Conservation (phyloP, 2,329 filamentous ascomycete genomes). For the Chrysosporium keratinophilum region DNA sequence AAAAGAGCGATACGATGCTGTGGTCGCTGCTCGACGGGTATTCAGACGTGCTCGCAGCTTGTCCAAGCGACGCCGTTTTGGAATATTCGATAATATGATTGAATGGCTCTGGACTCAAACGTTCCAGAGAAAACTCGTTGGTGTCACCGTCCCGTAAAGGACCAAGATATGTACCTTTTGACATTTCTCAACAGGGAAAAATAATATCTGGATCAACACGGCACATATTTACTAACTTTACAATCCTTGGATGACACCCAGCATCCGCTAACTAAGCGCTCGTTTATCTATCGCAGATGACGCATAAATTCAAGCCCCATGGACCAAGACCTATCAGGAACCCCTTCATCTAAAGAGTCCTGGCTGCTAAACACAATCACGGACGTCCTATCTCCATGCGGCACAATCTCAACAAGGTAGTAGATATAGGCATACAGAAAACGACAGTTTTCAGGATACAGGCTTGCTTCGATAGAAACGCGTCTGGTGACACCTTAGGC, state of each 20-base stretch:
- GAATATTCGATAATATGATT: too few relatives aligned
- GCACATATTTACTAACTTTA: slow-evolving; percentile 4
- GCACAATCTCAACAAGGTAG: background rate
- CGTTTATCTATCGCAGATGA: background rate
- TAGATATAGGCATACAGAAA: slow-evolving; percentile 3
- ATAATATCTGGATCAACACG: too few relatives aligned
- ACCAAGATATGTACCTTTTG: too few relatives aligned
- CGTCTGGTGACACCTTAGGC: background rate
- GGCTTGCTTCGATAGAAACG: background rate
- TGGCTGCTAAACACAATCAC: slow-evolving; percentile 7
- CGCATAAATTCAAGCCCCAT: background rate
- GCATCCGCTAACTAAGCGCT: background rate
- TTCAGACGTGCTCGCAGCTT: slow-evolving; percentile 3
- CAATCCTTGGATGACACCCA: slow-evolving; percentile 6
- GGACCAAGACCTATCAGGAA: background rate
- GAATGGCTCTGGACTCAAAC: slow-evolving; percentile 3
- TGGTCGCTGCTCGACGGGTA: slow-evolving; percentile 5
- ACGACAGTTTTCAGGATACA: background rate
- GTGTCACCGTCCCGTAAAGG: background rate
- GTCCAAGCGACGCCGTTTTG: slow-evolving; percentile 7
- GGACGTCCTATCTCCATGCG: slow-evolving; percentile 7
- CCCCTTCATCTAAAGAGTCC: background rate
- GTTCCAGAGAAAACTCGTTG: slow-evolving; percentile 1
- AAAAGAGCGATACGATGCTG: slow-evolving; percentile 3
- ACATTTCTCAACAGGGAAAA: too few relatives aligned